Percentiles rank a stretch among this genome's conserved stretches.
Conservation (phyloP, 495 filamentous ascomycete species). For the Penicilliopsis zonata region DNA sequence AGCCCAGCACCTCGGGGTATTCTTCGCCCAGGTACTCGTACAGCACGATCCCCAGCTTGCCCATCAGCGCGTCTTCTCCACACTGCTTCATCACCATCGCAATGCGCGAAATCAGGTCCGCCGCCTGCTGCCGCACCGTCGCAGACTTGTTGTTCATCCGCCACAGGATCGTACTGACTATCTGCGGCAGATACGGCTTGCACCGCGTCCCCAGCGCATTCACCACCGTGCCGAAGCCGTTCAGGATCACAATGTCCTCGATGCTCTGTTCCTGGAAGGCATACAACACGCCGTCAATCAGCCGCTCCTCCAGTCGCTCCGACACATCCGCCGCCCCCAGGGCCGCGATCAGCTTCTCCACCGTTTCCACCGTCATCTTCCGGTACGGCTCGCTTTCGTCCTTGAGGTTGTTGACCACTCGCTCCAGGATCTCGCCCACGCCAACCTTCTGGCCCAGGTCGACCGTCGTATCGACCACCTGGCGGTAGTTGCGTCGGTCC, state of each 20-base stretch:
- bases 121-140: conserved; percentile 92
- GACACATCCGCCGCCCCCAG: conserved; percentile 90
- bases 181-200: conserved; percentile 94
- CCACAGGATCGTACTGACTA: conserved; percentile 95
- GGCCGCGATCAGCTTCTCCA: conserved; percentile 89
- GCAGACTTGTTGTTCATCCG: conserved; percentile 94
- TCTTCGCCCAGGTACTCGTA: conserved; percentile 99
- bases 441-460: conserved; percentile 96
- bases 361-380: conserved; percentile 97
- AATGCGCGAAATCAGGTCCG: conserved; percentile 91
- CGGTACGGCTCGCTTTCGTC: conserved; percentile 97
- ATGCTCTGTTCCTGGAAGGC: conserved; percentile 98
- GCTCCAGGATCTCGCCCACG: conserved; percentile 85
- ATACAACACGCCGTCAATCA: conserved; percentile 93
- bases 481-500: conserved; percentile 91
- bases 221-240: conserved; percentile 97
- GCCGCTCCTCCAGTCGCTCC: conserved; percentile 78
- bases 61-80: conserved; percentile 89
- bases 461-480: conserved; percentile 96
- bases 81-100: conserved; percentile 99
- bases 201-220: conserved; percentile 89
- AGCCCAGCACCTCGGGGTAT: conserved; percentile 95
- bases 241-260: conserved; percentile 90
- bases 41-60: conserved; percentile 89
- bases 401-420: conserved; percentile 89